A percentile compares a stretch with the other conserved stretches of the same genome.
phyloP scores from a whole-genome alignment of 2,329 filamentous ascomycete species.

The Calonectria leucothoes region DNA sequence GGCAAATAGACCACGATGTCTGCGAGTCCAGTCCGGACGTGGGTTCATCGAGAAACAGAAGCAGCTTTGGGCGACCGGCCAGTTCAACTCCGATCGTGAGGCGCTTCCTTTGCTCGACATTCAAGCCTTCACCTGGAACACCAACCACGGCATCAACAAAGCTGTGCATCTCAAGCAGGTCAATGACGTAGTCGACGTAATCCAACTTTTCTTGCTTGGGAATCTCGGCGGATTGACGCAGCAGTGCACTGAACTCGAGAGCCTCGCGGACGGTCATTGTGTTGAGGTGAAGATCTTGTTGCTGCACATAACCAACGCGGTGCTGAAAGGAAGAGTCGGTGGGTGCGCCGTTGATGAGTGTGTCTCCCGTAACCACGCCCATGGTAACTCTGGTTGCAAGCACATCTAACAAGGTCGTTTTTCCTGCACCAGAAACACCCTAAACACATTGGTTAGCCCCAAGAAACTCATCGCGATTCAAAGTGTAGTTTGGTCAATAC shows the following conservation, averaged over 20 bases:
- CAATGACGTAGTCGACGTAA: constrained; percentile 92
- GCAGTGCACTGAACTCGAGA: constrained; percentile 84
- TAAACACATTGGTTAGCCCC: neutral
- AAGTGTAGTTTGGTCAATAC: constrained; percentile 55
- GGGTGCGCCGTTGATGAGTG: constrained; percentile 73
- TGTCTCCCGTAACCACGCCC: constrained; percentile 88
- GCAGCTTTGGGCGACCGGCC: constrained; percentile 87
- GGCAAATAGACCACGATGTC: constrained; percentile 91
- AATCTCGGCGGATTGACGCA: constrained; percentile 84
- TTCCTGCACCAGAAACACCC: constrained; percentile 90
- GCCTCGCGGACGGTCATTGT: constrained; percentile 91
- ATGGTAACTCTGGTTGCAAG: constrained; percentile 88
- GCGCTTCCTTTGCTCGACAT: constrained; percentile 77
- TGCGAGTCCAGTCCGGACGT: constrained; percentile 96
- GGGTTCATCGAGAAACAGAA: constrained; percentile 94
- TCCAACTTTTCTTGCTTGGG: constrained; percentile 81
- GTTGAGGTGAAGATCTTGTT: constrained; percentile 88
- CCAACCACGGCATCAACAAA: constrained; percentile 93
- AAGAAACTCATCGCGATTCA: too few relatives aligned
- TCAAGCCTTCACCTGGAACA: constrained; percentile 87
- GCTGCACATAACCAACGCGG: constrained; percentile 91
- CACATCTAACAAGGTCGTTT: constrained; percentile 89
- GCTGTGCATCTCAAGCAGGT: constrained; percentile 87
- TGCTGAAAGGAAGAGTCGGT: constrained; percentile 88
- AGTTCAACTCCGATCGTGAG: constrained; percentile 95